Base-by-base conservation (phyloP, 139 green algal genomes). In the Raphidocelis subcapitata region DNA sequence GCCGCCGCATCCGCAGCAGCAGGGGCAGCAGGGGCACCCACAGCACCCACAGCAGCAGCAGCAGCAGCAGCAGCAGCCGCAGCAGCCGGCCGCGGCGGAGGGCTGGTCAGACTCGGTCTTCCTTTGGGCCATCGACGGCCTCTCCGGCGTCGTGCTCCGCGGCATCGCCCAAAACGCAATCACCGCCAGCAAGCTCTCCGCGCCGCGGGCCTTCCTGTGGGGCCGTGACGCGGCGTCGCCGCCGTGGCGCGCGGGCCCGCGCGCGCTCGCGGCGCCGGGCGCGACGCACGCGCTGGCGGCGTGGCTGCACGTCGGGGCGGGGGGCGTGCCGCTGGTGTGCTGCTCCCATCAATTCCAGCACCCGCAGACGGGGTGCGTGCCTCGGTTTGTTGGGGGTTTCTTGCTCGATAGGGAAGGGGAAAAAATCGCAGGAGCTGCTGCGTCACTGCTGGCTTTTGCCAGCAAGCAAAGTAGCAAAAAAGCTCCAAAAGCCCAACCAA, bases 81-180 rank as follows among this genome's bases (percentile, higher is more conserved):
- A 65, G 66, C 66, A 65, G 24, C 5, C 21, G 49, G 49, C 47
- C 0, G 23, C 28, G 14, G 54, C 56, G 3, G 55, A 62, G 14
- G 26, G 8, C 21, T 59, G 62, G 1, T 33, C 15, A 23, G 84
- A 87, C 41, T 63, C 74, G 2, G 66, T 92, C 76, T 82, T 77
- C 35, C 65, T 92, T 46, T 92, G 83, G 83, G 87, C 80, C 2
- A 76, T 92, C 21, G 83, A 89, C 62, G 79, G 85, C 26, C 73
- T 92, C 33, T 59, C 69, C 0, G 74, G 81, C 15, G 83, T 90
- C 2, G 76, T 86, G 44, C 79, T 92, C 36, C 73, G 63, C 21
- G 84, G 82, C n/a, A 63, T 86, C 32, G 68, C 74, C 18, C 66
- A 76, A 31, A 82, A 76, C 62, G 60, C 72, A 3, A 46, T 64